phyloP scores from a whole-genome alignment of 2,329 filamentous ascomycete species.

The Pseudophaeomoniella oleicola region DNA sequence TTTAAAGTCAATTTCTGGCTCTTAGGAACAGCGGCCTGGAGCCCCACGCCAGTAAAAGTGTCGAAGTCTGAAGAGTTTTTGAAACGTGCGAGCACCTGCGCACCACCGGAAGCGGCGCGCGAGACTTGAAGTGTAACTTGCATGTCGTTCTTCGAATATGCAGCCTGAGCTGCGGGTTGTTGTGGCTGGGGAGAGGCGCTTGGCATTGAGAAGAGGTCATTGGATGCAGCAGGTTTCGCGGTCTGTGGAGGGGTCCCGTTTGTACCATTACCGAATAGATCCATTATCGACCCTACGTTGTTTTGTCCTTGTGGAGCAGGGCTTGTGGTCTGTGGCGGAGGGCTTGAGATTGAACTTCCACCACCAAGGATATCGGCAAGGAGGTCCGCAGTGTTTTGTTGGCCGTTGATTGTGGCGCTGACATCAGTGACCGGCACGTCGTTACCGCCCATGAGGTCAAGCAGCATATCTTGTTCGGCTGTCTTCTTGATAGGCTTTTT shows the following conservation, averaged over 20 bases:
- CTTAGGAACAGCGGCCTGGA: conserved; percentile 94
- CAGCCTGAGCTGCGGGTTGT: conserved; percentile 44
- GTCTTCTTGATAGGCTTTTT: conserved; percentile 66
- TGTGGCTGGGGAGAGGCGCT: conserved; percentile 36
- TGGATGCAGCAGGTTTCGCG: conserved; percentile 28
- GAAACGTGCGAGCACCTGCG: conserved; percentile 76
- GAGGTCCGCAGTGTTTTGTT: conserved; percentile 65
- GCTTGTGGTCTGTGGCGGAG: conserved; percentile 34
- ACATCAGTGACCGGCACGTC: conserved; percentile 45
- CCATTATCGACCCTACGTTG: conserved; percentile 71
- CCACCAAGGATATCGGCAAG: conserved; percentile 84
- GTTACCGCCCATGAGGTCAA: conserved; percentile 77
- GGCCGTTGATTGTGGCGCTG: conserved; percentile 39
- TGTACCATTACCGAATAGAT: conserved; percentile 52
- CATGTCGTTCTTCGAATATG: conserved; percentile 77
- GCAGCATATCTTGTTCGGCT: conserved; percentile 69
- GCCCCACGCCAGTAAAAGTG: conserved; percentile 56
- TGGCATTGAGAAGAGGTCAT: conserved; percentile 27
- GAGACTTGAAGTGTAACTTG: conserved; percentile 71
- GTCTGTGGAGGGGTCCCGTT: conserved; percentile 31
- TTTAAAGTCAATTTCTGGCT: conserved; percentile 87
- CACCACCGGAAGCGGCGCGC: conserved; percentile 47
- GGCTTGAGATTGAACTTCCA: conserved; percentile 39
- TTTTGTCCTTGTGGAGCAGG: conserved; percentile 36
- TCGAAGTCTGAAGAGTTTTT: conserved; percentile 56